Evolutionary conservation across 805 yeast species (phyloP).

Genomic region (Yarrowia porcina): DNA sequence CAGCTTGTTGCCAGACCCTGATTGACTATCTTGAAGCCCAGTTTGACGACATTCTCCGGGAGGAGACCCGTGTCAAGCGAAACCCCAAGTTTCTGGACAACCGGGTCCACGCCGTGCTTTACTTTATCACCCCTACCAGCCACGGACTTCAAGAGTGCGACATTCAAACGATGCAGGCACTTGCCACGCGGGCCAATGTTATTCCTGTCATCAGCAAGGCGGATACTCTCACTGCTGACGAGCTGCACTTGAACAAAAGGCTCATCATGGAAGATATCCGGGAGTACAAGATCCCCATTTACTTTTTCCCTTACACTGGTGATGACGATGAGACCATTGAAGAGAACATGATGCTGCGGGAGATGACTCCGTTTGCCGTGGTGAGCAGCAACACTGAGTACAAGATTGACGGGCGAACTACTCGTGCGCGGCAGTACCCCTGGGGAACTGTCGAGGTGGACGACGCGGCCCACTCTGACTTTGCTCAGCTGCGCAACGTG

Average conservation of each 20-base stretch:
- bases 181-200: conserved; percentile 77
- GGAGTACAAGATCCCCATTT: conserved; percentile 65
- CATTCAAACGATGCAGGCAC: conserved; percentile 68
- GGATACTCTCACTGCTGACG: conserved; percentile 79
- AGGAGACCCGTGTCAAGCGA: conserved; percentile 82
- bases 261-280: conserved; percentile 74
- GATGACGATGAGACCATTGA: conserved; percentile 39
- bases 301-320: conserved; percentile 57
- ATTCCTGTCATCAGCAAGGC: conserved; percentile 84
- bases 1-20: conserved; percentile 47
- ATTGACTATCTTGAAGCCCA: conserved; percentile 62
- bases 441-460: conserved; percentile 62
- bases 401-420: conserved; percentile 40
- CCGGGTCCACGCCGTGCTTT: conserved; percentile 78
- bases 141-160: conserved; percentile 64
- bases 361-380: conserved; percentile 60
- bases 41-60: conserved; percentile 68
- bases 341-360: conserved; percentile 43
- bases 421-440: conserved; percentile 55
- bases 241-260: conserved; percentile 67
- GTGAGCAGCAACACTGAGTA: conserved; percentile 48
- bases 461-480: conserved; percentile 42
- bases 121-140: conserved; percentile 61
- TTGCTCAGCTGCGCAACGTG: conserved; percentile 55
- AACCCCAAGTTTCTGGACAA: conserved; percentile 73